Percentiles rank a stretch among this genome's conserved stretches.
phyloP scores from a whole-genome alignment of 768 basidiomycete genomes.

The Amanita fuliginea region DNA sequence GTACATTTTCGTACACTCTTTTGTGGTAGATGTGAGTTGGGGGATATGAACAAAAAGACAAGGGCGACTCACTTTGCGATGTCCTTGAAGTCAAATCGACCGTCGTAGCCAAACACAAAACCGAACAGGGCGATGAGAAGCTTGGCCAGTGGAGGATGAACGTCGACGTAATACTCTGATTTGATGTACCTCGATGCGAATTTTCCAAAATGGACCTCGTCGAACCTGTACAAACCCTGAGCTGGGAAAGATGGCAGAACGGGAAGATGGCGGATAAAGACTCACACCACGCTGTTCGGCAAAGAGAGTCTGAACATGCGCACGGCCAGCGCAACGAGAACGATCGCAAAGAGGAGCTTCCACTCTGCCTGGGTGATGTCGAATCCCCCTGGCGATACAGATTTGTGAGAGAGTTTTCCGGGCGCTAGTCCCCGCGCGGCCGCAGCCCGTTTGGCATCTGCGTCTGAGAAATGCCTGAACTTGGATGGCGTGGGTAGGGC shows the following conservation, averaged over 20 bases:
- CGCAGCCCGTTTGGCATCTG: constrained; percentile 59
- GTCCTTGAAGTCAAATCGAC: constrained; percentile 94
- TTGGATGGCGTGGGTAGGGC: constrained; percentile 27
- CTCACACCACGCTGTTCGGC: constrained; percentile 89
- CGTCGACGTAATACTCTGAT: constrained; percentile 85
- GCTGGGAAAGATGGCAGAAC: neutral
- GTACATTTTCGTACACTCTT: constrained; percentile 77
- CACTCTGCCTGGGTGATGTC: constrained; percentile 62
- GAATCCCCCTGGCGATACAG: constrained; percentile 46
- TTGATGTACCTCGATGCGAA: constrained; percentile 93
- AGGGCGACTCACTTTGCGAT: constrained; percentile 73
- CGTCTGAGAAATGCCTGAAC: constrained; percentile 60
- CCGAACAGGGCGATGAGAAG: constrained; percentile 88
- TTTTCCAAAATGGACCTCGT: constrained; percentile 98
- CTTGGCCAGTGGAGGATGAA: constrained; percentile 96
- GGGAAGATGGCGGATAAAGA: constrained; percentile 10
- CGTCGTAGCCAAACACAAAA: constrained; percentile 80
- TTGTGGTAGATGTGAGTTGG: neutral
- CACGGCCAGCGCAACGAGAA: constrained; percentile 68
- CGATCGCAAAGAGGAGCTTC: constrained; percentile 57
- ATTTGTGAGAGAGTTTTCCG: constrained; percentile 24
- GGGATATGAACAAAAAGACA: neutral
- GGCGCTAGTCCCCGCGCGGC: constrained; percentile 57
- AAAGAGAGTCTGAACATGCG: constrained; percentile 76
- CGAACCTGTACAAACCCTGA: constrained; percentile 51